Base-by-base conservation (phyloP, 352 stramenopile genomes). In the Phytophthora chlamydospora region DNA sequence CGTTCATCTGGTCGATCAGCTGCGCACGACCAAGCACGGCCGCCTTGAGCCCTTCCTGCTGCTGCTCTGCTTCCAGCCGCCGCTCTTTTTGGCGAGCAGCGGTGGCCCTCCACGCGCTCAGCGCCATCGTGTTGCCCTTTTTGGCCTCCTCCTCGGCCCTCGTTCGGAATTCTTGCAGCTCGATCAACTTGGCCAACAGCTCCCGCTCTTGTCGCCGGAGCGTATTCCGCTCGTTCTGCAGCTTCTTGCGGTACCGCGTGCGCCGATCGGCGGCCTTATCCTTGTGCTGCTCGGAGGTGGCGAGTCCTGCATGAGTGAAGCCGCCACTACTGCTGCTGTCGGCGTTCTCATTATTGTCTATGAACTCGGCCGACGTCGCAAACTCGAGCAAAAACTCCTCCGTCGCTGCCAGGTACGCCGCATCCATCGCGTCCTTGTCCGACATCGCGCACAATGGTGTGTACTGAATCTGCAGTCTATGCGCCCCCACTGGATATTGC, bases 61-160 rank as follows among this genome's bases (percentile, higher is more conserved):
- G 17, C 12, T 49, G 13, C 40, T 71, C 63, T 1, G 58, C 38
- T 32, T 59, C 38, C 32, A 71, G 12, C 24, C 57, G 63, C 32
- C 55, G 58, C 7, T 66, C 63, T 38, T 67, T 71, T 29, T 71
- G 63, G 17, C 49, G 43, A 29, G 40, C 31, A 6, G 63, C 56
- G 7, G 50, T 53, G 6, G 56, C 56, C n/a, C 41, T 56, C 62
- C 57, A 59, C 17, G 47, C 39, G 14, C 57, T 58, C 47, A 51
- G n/a, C 21, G 31, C 46, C 9, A 65, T 2, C 3, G 47, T 65
- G 12, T 46, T 58, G 6, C 4, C 0, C n/a, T 52, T 46, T n/a
- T 40, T 65, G 21, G 34, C 57, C 39, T 47, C 39, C 24, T 59
- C 57, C 27, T 56, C 40, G 0, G 13, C 35, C 6, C 46, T 52